phyloP scores from a whole-genome alignment of 2,329 filamentous ascomycete species.

The Cordyceps tenuipes region DNA sequence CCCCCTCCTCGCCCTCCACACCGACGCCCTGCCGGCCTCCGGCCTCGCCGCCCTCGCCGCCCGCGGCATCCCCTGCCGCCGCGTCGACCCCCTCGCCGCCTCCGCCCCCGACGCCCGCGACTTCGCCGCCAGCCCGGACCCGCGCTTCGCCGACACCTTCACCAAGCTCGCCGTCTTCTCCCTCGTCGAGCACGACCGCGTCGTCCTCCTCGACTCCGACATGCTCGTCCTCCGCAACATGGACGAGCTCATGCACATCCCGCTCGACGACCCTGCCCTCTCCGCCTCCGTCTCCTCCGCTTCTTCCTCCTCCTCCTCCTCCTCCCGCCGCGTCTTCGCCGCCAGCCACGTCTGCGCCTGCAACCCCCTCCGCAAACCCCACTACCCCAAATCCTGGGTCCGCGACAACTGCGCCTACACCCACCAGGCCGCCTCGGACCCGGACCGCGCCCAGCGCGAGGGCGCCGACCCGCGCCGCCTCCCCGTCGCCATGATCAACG shows the following conservation, averaged over 20 bases:
- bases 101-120: constrained; percentile 52
- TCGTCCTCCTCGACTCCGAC: constrained; percentile 81
- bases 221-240: constrained; percentile 80
- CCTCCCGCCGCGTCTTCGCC: constrained; percentile 58
- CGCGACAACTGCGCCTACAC: constrained; percentile 52
- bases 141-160: constrained; percentile 86
- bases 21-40: constrained; percentile 60
- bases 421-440: constrained; percentile 37
- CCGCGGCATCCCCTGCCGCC: constrained; percentile 61
- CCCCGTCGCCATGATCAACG: constrained; percentile 42
- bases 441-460: constrained; percentile 37
- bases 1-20: constrained; percentile 76
- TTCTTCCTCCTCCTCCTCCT: constrained; percentile 28
- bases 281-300: constrained; percentile 17
- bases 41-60: constrained; percentile 61
- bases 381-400: constrained; percentile 69
- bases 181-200: constrained; percentile 65
- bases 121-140: constrained; percentile 70
- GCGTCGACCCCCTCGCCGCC: constrained; percentile 63
- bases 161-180: constrained; percentile 76
- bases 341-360: constrained; percentile 80
- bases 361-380: constrained; percentile 68
- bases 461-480: constrained; percentile 36
- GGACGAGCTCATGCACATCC: constrained; percentile 85
- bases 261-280: constrained; percentile 47